phyloP scores from a whole-genome alignment of 768 basidiomycete genomes.

The Psilocybe subaeruginosa region DNA sequence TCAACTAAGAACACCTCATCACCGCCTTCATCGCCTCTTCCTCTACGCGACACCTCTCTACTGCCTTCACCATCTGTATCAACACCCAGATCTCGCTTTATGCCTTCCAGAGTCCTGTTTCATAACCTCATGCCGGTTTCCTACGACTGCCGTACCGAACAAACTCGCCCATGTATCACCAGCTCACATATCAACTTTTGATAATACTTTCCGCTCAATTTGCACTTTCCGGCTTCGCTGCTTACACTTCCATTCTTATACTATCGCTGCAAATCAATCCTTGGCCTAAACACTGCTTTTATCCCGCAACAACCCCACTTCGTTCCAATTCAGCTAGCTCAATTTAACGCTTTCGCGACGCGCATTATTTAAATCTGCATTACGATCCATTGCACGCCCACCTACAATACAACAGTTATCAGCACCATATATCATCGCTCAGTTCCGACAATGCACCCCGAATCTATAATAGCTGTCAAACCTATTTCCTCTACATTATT shows the following conservation, averaged over 20 bases:
- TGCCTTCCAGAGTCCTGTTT: slow-evolving; percentile 53
- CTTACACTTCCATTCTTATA: slow-evolving; percentile 14
- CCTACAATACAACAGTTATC: slow-evolving; percentile 14
- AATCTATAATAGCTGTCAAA: slow-evolving; percentile 21
- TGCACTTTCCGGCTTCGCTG: slow-evolving; percentile 15
- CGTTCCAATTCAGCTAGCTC: slow-evolving; percentile 16
- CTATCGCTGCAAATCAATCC: slow-evolving; percentile 14
- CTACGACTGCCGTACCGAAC: slow-evolving; percentile 32
- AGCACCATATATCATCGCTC: slow-evolving; percentile 17
- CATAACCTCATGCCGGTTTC: slow-evolving; percentile 67
- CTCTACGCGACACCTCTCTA: slow-evolving; percentile 27
- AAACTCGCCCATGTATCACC: slow-evolving; percentile 33
- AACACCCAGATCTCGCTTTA: slow-evolving; percentile 42
- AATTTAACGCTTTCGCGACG: slow-evolving; percentile 23
- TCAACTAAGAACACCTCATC: slow-evolving; percentile 10
- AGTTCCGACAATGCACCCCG: background rate
- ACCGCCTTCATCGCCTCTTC: slow-evolving; percentile 18
- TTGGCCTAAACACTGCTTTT: slow-evolving; percentile 10
- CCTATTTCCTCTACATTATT: slow-evolving; percentile 14
- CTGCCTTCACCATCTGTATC: slow-evolving; percentile 23
- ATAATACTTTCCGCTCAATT: slow-evolving; percentile 9
- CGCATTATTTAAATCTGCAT: slow-evolving; percentile 27
- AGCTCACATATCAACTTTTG: slow-evolving; percentile 27
- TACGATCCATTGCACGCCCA: slow-evolving; percentile 24
- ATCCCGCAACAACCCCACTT: slow-evolving; percentile 14